Base-by-base conservation (phyloP, 495 filamentous ascomycete species). In the Aspergillus hancockii region DNA sequence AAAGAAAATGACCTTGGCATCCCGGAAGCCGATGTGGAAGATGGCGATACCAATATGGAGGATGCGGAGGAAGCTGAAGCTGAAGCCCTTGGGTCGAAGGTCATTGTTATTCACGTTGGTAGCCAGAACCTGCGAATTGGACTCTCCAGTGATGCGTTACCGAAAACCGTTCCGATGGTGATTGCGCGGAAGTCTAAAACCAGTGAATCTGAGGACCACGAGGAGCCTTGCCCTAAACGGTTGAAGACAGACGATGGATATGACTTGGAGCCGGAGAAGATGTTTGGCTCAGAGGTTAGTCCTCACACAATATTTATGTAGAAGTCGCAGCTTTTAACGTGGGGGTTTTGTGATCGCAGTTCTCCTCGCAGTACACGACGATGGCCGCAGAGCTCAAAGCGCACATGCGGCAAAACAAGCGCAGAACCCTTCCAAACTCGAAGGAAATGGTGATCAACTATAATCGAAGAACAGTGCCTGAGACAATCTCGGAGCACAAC, bases 21-120 rank as follows among this genome's bases (percentile, higher is more conserved):
- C 12, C 70, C 67, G 1, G 83, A 87, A 41, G 71, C 75, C n/a
- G 82, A 84, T 31, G 70, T 69, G 31, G 81, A 47, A n/a, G 43
- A 79, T 34, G 87, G 81, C 25, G 86, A 90, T 62, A 80, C 83
- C 55, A 86, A 85, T 49, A 79, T 89, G 61, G 83, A 87, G 32
- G 88, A 90, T 49, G 75, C 78, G 12, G 81, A 81, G 14, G 79
- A 84, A 13, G 66, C 80, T 5, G 79, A 83, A 8, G 79, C 85
- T 47, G 84, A 89, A 59, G 72, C 81, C n/a, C 72, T 84, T 58
- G 91, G 91, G 38, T 93, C 92, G 10, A 97, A 95, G 70, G 88
- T 97, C 54, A 93, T 98, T 67, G 89, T 98, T 34, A 90, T 98
- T 55, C 94, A 98, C 69, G 83, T 93, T n/a, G 94, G 94, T n/a